Conservation (phyloP, 2,329 filamentous ascomycete genomes). For the Diplodia corticola region DNA sequence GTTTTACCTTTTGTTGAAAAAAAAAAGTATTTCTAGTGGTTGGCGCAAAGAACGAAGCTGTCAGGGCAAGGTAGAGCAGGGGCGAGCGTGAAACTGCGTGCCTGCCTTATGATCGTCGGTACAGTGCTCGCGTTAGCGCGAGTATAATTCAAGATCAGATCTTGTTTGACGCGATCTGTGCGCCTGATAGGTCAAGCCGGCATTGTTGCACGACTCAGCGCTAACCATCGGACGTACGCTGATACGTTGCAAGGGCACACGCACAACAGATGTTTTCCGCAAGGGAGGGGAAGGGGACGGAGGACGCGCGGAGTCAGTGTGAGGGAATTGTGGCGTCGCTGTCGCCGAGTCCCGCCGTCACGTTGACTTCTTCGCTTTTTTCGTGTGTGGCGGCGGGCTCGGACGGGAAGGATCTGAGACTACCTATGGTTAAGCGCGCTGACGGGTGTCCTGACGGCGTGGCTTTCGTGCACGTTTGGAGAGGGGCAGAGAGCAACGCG, state of each 20-base stretch:
- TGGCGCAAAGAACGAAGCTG: neutral
- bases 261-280: no score
- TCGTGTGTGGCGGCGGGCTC: neutral
- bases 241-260: no score
- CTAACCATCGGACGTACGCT: no score
- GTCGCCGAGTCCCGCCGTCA: neutral
- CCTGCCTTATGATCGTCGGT: no score
- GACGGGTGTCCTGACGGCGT: neutral
- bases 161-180: no score
- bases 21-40: neutral
- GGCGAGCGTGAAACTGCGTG: no score
- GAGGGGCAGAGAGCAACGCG: neutral
- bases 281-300: no score
- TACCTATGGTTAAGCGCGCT: neutral
- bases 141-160: no score
- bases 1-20: neutral
- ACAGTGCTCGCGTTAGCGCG: no score
- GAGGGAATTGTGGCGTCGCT: neutral
- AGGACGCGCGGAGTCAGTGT: neutral
- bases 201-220: no score
- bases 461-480: neutral
- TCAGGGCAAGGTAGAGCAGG: neutral
- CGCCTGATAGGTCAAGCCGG: no score
- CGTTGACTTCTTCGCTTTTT: neutral
- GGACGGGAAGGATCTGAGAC: neutral